Percentiles rank a stretch among this genome's conserved stretches.
These are phyloP conservation scores for Lecanicillium sp. DNA, from an alignment of 2,329 filamentous ascomycete genomes.

Conservation along the genomic window DNA sequence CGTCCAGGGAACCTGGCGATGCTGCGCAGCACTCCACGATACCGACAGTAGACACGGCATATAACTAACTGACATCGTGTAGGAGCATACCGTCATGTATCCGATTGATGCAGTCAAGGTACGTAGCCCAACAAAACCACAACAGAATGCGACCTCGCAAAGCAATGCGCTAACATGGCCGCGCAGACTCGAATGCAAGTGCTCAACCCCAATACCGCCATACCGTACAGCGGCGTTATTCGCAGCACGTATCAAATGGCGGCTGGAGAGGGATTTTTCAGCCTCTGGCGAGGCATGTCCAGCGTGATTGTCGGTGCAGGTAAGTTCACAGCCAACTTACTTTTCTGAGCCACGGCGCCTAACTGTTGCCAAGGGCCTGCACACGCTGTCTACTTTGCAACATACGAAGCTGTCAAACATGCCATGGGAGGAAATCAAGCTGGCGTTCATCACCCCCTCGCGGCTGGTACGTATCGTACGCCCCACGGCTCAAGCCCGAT, in stretches of 20 bases:
- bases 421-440: constrained; percentile 85
- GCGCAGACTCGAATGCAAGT: constrained; percentile 94
- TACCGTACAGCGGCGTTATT: constrained; percentile 82
- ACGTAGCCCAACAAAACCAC: constrained; percentile 10
- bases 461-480: constrained; percentile 60
- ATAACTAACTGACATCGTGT: not conserved
- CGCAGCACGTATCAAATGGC: constrained; percentile 92
- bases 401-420: constrained; percentile 96
- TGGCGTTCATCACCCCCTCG: constrained; percentile 84
- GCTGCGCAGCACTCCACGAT: constrained; percentile 1
- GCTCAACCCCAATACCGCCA: constrained; percentile 71
- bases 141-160: not conserved
- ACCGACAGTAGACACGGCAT: not conserved
- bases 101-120: constrained; percentile 98
- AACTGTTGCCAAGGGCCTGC: constrained; percentile 63
- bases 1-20: too few species aligned
- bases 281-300: constrained; percentile 92
- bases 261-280: constrained; percentile 78
- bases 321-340: constrained; percentile 34
- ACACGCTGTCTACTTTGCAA: constrained; percentile 96
- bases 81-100: constrained; percentile 99
- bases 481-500: too few species aligned
- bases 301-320: constrained; percentile 94
- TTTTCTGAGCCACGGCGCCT: constrained; percentile 10
- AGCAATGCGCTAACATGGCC: constrained; percentile 11